These are phyloP conservation scores for Ogataea pilisensis DNA, from an alignment of 805 yeast species.

Conservation along the genomic window DNA sequence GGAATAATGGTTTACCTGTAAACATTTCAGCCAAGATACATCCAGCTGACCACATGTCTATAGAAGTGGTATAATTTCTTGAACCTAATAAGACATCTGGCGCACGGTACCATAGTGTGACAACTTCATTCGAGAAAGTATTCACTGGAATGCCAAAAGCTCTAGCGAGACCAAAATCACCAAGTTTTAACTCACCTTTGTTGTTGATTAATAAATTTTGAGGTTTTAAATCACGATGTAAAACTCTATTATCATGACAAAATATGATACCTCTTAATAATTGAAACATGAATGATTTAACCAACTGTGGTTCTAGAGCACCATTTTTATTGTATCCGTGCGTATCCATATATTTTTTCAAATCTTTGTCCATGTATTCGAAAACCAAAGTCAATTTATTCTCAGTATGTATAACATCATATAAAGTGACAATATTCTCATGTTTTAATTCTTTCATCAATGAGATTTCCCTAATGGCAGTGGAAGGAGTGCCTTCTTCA, in stretches of 20 bases:
- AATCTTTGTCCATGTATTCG: conserved; percentile 89
- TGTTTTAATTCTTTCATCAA: conserved; percentile 91
- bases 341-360: conserved; percentile 90
- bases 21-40: conserved; percentile 98
- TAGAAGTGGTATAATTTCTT: conserved; percentile 92
- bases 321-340: conserved; percentile 59
- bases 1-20: conserved; percentile 94
- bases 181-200: conserved; percentile 89
- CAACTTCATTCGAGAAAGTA: conserved; percentile 96
- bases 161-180: conserved; percentile 95
- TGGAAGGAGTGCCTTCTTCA: conserved; percentile 98
- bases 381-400: conserved; percentile 91
- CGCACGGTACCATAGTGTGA: conserved; percentile 96
- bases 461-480: conserved; percentile 95
- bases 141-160: conserved; percentile 98
- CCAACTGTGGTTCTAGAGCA: conserved; percentile 66
- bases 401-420: conserved; percentile 95
- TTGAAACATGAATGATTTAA: conserved; percentile 93
- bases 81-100: conserved; percentile 96
- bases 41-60: conserved; percentile 98
- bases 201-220: conserved; percentile 85
- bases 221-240: conserved; percentile 87
- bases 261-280: conserved; percentile 83
- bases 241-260: conserved; percentile 81
- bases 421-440: conserved; percentile 85